A percentile compares a stretch with the other conserved stretches of the same genome.
Conservation (phyloP, 2,329 filamentous ascomycete genomes). For the Hymenoscyphus linearis region DNA sequence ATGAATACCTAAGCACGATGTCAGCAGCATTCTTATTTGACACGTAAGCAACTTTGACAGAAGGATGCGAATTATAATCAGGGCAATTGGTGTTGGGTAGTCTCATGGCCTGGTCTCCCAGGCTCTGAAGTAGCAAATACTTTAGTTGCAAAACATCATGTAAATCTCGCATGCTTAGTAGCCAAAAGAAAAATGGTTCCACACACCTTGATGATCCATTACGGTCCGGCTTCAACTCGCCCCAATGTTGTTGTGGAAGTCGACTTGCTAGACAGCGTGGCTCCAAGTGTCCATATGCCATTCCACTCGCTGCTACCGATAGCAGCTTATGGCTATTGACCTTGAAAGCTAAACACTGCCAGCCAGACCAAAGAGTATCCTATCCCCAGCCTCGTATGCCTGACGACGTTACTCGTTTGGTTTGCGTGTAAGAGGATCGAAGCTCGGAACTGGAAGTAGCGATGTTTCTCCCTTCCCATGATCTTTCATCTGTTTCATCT, state of each 20-base stretch:
- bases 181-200: slow-evolving; percentile 5
- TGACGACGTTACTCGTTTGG: too few relatives aligned
- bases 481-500: too few relatives aligned
- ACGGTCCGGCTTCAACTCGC: background rate
- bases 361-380: too few relatives aligned
- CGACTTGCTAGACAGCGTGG: background rate
- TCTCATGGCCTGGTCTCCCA: slow-evolving; percentile 81
- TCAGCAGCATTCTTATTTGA: background rate
- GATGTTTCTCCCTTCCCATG: too few relatives aligned
- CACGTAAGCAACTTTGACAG: slow-evolving; percentile 1
- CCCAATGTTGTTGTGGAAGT: background rate
- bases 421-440: too few relatives aligned
- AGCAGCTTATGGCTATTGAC: too few relatives aligned
- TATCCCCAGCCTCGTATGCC: too few relatives aligned
- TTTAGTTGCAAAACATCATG: slow-evolving; percentile 91
- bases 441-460: too few relatives aligned
- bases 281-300: too few relatives aligned
- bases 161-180: slow-evolving; percentile 37
- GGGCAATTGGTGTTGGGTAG: slow-evolving; percentile 82
- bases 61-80: slow-evolving; percentile 48
- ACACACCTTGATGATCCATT: background rate
- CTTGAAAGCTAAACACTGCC: too few relatives aligned
- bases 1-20: background rate
- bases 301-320: too few relatives aligned
- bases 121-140: slow-evolving; percentile 99